Evolutionary conservation across 78 protist genomes (phyloP).

Genomic region (Anaeramoeba ignava): DNA sequence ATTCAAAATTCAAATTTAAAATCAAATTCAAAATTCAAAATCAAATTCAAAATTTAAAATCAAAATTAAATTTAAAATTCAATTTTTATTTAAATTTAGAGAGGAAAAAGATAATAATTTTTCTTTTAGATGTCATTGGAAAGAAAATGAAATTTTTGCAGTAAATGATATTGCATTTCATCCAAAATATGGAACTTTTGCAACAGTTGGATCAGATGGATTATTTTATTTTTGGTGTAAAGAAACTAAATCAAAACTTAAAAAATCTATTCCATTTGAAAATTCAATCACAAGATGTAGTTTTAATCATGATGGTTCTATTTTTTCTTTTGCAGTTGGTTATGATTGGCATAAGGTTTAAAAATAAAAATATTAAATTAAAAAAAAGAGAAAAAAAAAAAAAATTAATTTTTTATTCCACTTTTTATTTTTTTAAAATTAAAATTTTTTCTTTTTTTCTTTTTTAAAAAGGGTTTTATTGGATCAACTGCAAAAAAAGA

Average conservation of each 20-base stretch:
- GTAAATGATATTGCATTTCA: conserved; percentile 65
- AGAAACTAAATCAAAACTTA: conserved; percentile 47
- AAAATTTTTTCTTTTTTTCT: too few relatives aligned
- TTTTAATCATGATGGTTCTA: conserved; percentile 50
- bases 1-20: too few relatives aligned
- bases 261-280: conserved; percentile 22
- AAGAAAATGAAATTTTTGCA: conserved; percentile 34
- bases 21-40: too few relatives aligned
- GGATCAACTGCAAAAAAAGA: too few relatives aligned
- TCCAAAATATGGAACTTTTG: conserved; percentile 59
- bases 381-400: too few relatives aligned
- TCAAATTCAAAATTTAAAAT: too few relatives aligned
- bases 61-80: too few relatives aligned
- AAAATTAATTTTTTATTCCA: too few relatives aligned
- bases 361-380: neutral
- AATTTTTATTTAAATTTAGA: too few relatives aligned
- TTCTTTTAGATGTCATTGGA: conserved; percentile 83
- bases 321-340: conserved; percentile 64
- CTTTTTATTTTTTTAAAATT: too few relatives aligned
- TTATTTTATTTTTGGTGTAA: conserved; percentile 65
- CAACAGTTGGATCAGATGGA: conserved; percentile 80
- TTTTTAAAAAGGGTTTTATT: too few relatives aligned
- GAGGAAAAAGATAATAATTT: conserved; percentile 30
- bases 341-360: conserved; percentile 67
- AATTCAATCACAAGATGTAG: conserved; percentile 36